phyloP scores from a whole-genome alignment of 1,139 yeast genomes.

The Yamadazyma spencermartinsiae region DNA sequence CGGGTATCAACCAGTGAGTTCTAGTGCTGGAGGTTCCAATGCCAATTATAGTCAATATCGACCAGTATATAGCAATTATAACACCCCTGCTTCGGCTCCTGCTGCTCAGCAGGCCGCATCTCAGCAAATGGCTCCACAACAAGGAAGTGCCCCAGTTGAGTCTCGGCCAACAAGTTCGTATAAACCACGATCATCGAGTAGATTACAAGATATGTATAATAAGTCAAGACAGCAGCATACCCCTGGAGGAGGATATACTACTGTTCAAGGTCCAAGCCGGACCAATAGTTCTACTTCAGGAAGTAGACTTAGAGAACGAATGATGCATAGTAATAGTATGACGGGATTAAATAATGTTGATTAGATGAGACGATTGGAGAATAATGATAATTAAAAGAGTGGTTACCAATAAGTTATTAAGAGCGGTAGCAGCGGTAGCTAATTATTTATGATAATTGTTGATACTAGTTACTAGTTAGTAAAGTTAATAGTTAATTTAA shows the following conservation, averaged over 20 bases:
- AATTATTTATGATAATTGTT: no score
- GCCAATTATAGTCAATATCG: slow-evolving; percentile 11
- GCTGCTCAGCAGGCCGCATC: slow-evolving; percentile 11
- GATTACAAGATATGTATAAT: slow-evolving; percentile 45
- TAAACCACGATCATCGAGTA: slow-evolving; percentile 37
- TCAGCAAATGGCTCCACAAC: slow-evolving; percentile 14
- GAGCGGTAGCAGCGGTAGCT: slow-evolving; percentile 37
- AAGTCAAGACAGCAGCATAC: slow-evolving; percentile 44
- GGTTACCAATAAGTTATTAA: slow-evolving; percentile 10
- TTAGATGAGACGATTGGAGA: no score
- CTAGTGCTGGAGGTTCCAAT: neutral
- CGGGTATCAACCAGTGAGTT: no score
- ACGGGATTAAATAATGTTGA: slow-evolving; percentile 15
- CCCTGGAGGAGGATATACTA: slow-evolving; percentile 36
- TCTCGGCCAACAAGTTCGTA: slow-evolving; percentile 17
- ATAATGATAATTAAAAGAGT: slow-evolving; percentile 7
- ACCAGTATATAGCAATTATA: slow-evolving; percentile 32
- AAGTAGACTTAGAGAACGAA: slow-evolving; percentile 38
- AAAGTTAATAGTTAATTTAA: no score
- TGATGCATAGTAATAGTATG: slow-evolving; percentile 27
- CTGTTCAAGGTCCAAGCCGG: slow-evolving; percentile 25
- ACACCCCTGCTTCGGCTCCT: slow-evolving; percentile 17
- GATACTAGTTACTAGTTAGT: no score
- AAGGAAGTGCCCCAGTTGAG: slow-evolving; percentile 11
- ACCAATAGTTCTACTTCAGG: slow-evolving; percentile 34